Evolutionary conservation across 768 basidiomycete genomes (phyloP).

Genomic region (Pisolithus orientalis): DNA sequence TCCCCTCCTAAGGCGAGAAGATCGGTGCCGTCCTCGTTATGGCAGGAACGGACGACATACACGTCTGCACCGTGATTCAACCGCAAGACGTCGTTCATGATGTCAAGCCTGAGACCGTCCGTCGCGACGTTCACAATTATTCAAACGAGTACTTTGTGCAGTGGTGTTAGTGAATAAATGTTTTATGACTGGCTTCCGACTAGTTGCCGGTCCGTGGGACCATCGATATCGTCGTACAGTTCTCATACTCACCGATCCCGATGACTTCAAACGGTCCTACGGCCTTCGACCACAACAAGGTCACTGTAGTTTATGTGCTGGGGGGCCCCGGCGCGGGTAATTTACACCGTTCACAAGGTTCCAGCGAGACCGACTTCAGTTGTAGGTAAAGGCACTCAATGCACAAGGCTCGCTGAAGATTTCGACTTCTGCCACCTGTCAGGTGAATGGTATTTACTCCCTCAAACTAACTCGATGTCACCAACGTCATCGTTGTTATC

Average conservation of each 20-base stretch:
- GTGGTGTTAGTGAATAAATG: not conserved
- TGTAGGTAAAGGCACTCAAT: constrained; percentile 95
- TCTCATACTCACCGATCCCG: not conserved
- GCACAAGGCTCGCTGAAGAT: constrained; percentile 72
- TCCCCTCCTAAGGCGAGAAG: constrained; percentile 70
- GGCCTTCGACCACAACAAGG: constrained; percentile 59
- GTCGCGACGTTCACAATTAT: too few species aligned
- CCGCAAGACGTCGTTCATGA: constrained; percentile 31
- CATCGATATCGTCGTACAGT: not conserved
- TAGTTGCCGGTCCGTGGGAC: too few species aligned
- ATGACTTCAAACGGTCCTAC: constrained; percentile 3
- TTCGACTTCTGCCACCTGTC: constrained; percentile 92
- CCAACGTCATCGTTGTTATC: constrained; percentile 5
- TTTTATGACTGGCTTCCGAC: too few species aligned
- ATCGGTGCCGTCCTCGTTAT: constrained; percentile 56
- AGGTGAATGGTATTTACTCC: constrained; percentile 41
- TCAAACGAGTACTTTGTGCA: not conserved
- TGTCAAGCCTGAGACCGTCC: too few species aligned
- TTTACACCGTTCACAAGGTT: constrained; percentile 7
- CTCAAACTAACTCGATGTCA: constrained; percentile 1
- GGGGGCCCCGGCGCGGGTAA: constrained; percentile 95
- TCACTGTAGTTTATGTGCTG: constrained; percentile 90
- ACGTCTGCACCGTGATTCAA: constrained; percentile 57
- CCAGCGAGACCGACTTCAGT: constrained; percentile 4
- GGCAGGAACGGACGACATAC: constrained; percentile 55